These are phyloP conservation scores for Eucalyptus globulus DNA, from an alignment of 345 rosid species.

Conservation along the genomic window DNA sequence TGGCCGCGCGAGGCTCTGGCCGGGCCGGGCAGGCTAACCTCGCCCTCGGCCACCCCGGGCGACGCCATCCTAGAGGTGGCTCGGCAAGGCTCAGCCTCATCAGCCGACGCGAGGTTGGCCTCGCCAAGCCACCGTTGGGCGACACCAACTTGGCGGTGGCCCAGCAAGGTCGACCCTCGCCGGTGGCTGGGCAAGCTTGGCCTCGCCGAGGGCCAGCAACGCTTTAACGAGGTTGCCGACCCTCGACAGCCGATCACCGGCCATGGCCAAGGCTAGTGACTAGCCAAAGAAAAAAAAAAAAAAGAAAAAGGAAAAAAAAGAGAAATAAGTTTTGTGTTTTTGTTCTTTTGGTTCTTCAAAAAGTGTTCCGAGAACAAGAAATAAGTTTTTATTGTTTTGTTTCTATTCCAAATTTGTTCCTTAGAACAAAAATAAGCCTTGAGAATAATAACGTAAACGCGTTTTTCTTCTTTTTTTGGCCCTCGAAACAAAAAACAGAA, in stretches of 20 bases:
- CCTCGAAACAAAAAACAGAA: accelerated
- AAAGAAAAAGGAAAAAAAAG: too few relatives aligned
- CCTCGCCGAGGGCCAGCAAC: accelerated
- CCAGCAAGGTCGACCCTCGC: accelerated
- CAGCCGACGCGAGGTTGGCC: accelerated
- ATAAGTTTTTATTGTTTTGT: too few relatives aligned
- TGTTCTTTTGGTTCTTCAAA: too few relatives aligned
- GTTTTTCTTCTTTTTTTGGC: too few relatives aligned
- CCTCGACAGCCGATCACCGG: accelerated
- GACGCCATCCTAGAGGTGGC: too few relatives aligned
- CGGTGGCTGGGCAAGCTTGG: accelerated
- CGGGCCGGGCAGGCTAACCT: too few relatives aligned
- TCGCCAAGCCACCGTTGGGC: too few relatives aligned
- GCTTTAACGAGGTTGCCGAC: accelerated
- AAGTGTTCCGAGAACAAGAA: accelerated
- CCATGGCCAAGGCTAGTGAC: accelerated
- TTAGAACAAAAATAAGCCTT: accelerated
- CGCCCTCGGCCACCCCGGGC: accelerated
- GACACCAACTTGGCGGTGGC: accelerated
- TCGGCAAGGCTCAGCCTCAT: accelerated
- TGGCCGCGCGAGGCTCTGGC: accelerated
- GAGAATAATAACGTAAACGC: too few relatives aligned
- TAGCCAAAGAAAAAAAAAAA: too few relatives aligned
- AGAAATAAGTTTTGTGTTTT: too few relatives aligned
- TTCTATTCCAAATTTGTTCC: too few relatives aligned